phyloP scores from a whole-genome alignment of 2,329 filamentous ascomycete genomes.

The Colletotrichum higginsianum region DNA sequence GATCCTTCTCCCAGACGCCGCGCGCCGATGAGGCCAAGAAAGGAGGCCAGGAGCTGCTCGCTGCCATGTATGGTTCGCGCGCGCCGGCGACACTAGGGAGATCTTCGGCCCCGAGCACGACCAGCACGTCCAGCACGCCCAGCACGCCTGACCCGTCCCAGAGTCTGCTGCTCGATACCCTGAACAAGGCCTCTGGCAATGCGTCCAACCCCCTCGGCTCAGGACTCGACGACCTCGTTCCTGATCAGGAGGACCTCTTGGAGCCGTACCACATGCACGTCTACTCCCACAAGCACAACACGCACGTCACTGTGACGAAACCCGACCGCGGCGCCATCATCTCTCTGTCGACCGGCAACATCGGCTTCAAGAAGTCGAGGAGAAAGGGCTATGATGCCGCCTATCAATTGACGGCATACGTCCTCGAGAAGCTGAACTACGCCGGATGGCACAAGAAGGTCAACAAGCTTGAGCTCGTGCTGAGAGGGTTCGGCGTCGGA shows the following conservation, averaged over 20 bases:
- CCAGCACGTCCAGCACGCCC: conserved; percentile 13
- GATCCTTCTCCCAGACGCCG: conserved; percentile 58
- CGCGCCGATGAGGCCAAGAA: conserved; percentile 45
- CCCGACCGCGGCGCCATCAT: conserved; percentile 86
- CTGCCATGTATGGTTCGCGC: conserved; percentile 42
- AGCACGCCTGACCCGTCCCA: conserved; percentile 48
- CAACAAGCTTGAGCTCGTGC: conserved; percentile 81
- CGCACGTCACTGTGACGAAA: conserved; percentile 89
- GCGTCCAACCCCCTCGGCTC: background rate
- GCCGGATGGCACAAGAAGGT: conserved; percentile 84
- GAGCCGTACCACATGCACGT: conserved; percentile 90
- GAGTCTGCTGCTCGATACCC: conserved; percentile 57
- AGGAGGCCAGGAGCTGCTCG: conserved; percentile 41
- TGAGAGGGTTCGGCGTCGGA: conserved; percentile 89
- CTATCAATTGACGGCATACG: conserved; percentile 89
- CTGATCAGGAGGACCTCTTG: conserved; percentile 53
- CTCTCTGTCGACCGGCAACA: conserved; percentile 85
- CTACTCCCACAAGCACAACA: conserved; percentile 92
- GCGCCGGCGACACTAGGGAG: background rate
- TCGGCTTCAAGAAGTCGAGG: conserved; percentile 89
- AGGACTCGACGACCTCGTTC: conserved; percentile 45
- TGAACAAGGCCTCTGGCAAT: conserved; percentile 50
- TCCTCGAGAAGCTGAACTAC: conserved; percentile 88
- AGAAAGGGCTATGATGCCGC: conserved; percentile 90
- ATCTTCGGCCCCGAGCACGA: too few species aligned